phyloP scores from a whole-genome alignment of 495 filamentous ascomycete genomes.

The Podospora pseudopauciseta region DNA sequence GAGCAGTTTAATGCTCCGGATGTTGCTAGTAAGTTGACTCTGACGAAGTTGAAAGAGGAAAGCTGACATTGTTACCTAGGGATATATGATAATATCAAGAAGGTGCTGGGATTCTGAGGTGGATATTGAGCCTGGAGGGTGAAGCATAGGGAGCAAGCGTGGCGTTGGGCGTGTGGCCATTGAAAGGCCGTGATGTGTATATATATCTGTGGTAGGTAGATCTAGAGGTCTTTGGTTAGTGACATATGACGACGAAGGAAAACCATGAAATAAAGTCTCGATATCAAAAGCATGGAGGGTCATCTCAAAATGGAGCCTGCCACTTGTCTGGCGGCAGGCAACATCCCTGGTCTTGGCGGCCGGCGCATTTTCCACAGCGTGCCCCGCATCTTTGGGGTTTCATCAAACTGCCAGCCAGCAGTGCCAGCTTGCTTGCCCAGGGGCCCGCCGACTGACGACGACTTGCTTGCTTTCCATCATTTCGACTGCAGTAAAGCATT shows the following conservation, averaged over 20 bases:
- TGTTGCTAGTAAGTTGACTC: slow-evolving; percentile 70
- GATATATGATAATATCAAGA: slow-evolving; percentile 53
- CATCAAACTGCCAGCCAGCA: slow-evolving; percentile 8
- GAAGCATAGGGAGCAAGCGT: slow-evolving; percentile 4
- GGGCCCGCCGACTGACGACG: neutral
- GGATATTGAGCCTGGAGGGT: neutral
- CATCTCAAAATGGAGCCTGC: neutral
- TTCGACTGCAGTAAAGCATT: neutral
- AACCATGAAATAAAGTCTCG: neutral
- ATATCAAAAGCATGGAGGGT: neutral
- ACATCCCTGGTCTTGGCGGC: slow-evolving; percentile 16
- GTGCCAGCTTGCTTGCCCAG: slow-evolving; percentile 6
- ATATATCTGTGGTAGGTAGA: neutral
- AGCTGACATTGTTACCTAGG: slow-evolving; percentile 38
- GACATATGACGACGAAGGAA: neutral
- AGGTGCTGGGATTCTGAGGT: slow-evolving; percentile 41
- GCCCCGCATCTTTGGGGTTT: slow-evolving; percentile 13
- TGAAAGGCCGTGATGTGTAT: neutral
- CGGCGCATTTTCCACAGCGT: slow-evolving; percentile 7
- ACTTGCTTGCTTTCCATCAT: neutral
- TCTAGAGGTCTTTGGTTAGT: neutral
- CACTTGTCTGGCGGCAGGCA: slow-evolving; percentile 8
- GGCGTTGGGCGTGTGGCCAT: slow-evolving; percentile 12
- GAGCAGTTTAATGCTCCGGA: slow-evolving; percentile 90
- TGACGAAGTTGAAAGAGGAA: neutral